A percentile compares a stretch with the other conserved stretches of the same genome.
Evolutionary conservation across 441 rosid species (phyloP).

Genomic region (Arabidopsis hybrid): DNA sequence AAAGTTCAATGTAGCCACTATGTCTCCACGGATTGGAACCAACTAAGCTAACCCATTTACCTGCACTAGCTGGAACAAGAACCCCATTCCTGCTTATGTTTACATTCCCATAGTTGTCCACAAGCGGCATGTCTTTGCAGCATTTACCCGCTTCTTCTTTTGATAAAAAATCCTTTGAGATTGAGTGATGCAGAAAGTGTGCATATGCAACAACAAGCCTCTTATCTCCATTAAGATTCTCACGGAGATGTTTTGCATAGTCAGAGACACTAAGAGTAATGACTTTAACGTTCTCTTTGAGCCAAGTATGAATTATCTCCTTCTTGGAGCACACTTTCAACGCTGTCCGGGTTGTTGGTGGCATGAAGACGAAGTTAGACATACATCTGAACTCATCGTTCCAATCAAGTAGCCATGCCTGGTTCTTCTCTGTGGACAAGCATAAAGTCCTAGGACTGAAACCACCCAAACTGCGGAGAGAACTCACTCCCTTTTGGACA

Average conservation of each 20-base stretch:
- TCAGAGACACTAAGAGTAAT: constrained; percentile 30
- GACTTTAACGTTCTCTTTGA: constrained; percentile 41
- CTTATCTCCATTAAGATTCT: constrained; percentile 42
- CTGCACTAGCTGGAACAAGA: constrained; percentile 71
- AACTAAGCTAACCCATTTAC: constrained; percentile 66
- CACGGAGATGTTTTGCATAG: constrained; percentile 42
- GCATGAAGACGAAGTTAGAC: constrained; percentile 51
- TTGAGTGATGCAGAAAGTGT: constrained; percentile 63
- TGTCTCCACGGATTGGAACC: constrained; percentile 63
- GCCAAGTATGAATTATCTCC: constrained; percentile 51
- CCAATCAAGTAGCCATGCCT: constrained; percentile 63
- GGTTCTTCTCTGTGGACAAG: constrained; percentile 3
- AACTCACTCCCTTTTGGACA: constrained; percentile 45
- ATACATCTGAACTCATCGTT: constrained; percentile 54
- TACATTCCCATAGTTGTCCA: constrained; percentile 59
- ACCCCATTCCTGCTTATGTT: constrained; percentile 39
- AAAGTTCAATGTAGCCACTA: constrained; percentile 56
- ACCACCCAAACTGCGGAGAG: constrained; percentile 47
- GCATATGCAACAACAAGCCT: constrained; percentile 54
- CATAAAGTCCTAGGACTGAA: constrained; percentile 39
- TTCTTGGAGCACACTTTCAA: constrained; percentile 26
- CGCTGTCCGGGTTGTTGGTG: constrained; percentile 49
- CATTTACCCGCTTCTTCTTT: constrained; percentile 30
- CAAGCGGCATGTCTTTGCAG: constrained; percentile 58
- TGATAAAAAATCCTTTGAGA: constrained; percentile 33